Evolutionary conservation across 2,329 filamentous ascomycete species (phyloP).

Genomic region (Fusarium robinianum): DNA sequence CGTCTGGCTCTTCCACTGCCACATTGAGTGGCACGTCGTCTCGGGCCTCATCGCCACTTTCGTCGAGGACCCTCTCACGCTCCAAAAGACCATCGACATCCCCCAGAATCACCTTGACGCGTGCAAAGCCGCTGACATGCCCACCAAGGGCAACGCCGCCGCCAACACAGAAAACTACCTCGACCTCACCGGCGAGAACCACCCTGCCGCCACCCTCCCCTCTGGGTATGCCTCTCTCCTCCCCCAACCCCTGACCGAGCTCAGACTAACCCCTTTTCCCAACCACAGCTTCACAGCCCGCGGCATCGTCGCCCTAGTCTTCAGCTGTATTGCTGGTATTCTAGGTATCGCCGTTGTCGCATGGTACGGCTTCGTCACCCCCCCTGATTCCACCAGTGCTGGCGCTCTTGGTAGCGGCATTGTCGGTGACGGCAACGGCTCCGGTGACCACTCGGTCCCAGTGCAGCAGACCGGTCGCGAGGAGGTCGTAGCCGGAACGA

Average conservation of each 20-base stretch:
- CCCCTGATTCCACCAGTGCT: slow-evolving; percentile 21
- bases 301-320: slow-evolving; percentile 76
- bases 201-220: slow-evolving; percentile 60
- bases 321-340: slow-evolving; percentile 71
- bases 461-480: slow-evolving; percentile 19
- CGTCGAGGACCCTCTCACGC: slow-evolving; percentile 63
- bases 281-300: slow-evolving; percentile 62
- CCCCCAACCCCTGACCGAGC: background rate
- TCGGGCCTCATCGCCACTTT: slow-evolving; percentile 69
- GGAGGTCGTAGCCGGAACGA: slow-evolving; percentile 14
- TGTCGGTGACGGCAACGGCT: slow-evolving; percentile 25
- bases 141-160: slow-evolving; percentile 72
- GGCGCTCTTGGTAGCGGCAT: slow-evolving; percentile 24
- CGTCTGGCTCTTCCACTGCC: slow-evolving; percentile 79
- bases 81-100: slow-evolving; percentile 66
- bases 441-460: slow-evolving; percentile 4
- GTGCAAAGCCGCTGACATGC: slow-evolving; percentile 58
- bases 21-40: slow-evolving; percentile 77
- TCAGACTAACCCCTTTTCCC: background rate
- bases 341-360: slow-evolving; percentile 69
- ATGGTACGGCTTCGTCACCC: slow-evolving; percentile 60
- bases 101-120: slow-evolving; percentile 62
- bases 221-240: slow-evolving; percentile 51
- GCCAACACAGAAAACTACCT: slow-evolving; percentile 68
- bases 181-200: slow-evolving; percentile 66